Base-by-base conservation (phyloP, 768 basidiomycete genomes). In the Russula sp. region DNA sequence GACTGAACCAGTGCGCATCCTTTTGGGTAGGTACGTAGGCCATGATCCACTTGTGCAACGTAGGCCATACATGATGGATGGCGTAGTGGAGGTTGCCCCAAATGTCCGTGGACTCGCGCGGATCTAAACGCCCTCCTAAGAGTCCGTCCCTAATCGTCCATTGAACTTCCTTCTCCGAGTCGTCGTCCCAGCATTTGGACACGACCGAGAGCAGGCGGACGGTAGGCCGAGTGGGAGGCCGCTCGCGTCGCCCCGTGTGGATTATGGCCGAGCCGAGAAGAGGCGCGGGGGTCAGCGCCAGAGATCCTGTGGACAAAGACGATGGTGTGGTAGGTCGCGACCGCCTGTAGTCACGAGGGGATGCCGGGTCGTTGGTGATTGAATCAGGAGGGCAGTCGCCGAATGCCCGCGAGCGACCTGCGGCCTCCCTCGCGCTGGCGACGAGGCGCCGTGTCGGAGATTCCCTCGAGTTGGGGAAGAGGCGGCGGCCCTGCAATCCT, bases 11-110 rank as follows among this genome's bases (percentile, higher is more conserved):
- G 1, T 4, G 8, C 1, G 0, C 2, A 27, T 59, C 50, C 13
- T 3, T 39, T 5, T 14, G 8, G 0, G 6, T n/a, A 42, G 44
- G 22, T 14, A 34, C 8, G 13, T 59, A 13, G 8, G 1, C 10
- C 62, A 63, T 63, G 51, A 63, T 63, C 62, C 62, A 63, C 1
- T 11, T 1, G 2, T 18, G 2, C 5, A 63, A 6, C 48, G 35
- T 14, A 22, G 57, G 57, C 62, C 62, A 63, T 10, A 54, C 18
- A 0, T 34, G 4, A 8, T 18, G 0, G 14, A 59, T 37, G 5
- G 52, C 37, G 3, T 0, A 0, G 18, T 16, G 13, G 4, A 63
- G 35, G 0, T 7, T 0, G 50, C 6, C 0, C 62, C 62, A 63
- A 2, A 44, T 54, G 2, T 6, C 3, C 1, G 31, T 6, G 7